Evolutionary conservation across 306 rosid species (phyloP).

Genomic region (Luffa aegyptiaca): DNA sequence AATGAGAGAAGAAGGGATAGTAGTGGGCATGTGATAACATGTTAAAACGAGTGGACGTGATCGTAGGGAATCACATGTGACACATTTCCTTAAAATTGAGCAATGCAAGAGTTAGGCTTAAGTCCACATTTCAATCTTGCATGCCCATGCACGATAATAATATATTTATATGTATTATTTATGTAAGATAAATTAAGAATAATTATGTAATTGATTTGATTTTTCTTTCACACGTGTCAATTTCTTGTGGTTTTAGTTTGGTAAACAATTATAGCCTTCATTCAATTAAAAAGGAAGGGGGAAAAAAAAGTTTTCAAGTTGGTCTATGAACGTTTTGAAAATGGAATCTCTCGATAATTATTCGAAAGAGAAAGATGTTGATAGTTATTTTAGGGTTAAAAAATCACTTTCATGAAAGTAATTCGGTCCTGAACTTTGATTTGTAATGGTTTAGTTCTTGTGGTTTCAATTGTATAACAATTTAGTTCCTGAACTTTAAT

Average conservation of each 20-base stretch:
- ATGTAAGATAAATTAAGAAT: background rate
- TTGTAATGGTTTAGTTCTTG: no score
- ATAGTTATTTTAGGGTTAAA: no score
- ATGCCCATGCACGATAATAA: slow-evolving; percentile 21
- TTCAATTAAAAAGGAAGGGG: background rate
- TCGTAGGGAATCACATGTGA: background rate
- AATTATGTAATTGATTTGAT: background rate
- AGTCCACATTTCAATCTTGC: slow-evolving; percentile 19
- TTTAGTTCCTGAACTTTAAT: no score
- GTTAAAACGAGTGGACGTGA: slow-evolving; percentile 8
- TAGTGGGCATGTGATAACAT: slow-evolving; percentile 24
- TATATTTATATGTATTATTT: background rate
- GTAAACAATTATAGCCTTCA: slow-evolving; percentile 15
- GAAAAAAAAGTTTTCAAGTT: background rate
- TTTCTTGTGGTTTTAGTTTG: slow-evolving; percentile 29
- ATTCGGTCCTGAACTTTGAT: no score
- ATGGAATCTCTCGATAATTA: background rate
- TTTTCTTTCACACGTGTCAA: slow-evolving; percentile 17
- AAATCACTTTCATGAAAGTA: no score
- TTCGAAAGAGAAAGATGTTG: no score
- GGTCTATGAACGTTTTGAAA: background rate
- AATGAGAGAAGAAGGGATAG: background rate
- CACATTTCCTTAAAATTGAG: background rate
- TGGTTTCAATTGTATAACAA: no score
- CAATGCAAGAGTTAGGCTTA: slow-evolving; percentile 35